Evolutionary conservation across 192 early-diverging fungal species (phyloP), one percentile per base, ranked within the genome.

Genomic region (Coemansia sp.): DNA sequence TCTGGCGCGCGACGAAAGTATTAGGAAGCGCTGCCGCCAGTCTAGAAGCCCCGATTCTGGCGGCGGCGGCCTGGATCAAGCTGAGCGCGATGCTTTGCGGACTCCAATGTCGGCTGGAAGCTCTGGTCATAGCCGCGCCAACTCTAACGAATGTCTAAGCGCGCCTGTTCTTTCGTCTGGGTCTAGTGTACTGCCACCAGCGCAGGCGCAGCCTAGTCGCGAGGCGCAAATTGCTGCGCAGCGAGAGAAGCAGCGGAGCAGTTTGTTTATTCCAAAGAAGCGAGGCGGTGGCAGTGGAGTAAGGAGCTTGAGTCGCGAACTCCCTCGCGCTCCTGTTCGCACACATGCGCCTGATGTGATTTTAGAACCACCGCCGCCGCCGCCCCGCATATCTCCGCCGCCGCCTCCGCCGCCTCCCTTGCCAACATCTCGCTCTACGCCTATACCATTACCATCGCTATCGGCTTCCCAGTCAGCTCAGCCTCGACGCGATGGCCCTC

Each of bases 241-340:
- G 35, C 73, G 63, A 5, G 67, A 75, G 44, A 68, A 69, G 67
- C 69, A 71, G 62, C 73, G 63, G 6, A 72, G 66, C 37, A 58
- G 66, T 9, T 35, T 80, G 78, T 80, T 80, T 75, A 80, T 80
- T 37, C 78, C 73, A 17, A 47, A 40, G 9, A 80, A 75, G 49
- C 69, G 78, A 3, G 40, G 53, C 6, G 67, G 49, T 6, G 28
- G 28, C 8, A 32, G 9, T 26, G 53, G 23, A 32, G 53, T 14
- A 6, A 3, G 9, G 53, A 16, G 13, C 9, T 55, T 11, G 10
- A 55, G 28, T 19, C 53, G 53, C 9, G 53, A 55, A 28, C 26
- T 14, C 11, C 53, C 30, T 3, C 53, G 11, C 11, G 10, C 28
- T 30, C 26, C 28, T 32, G 17, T 32, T 30, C 53, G 10, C 4